Evolutionary conservation across 257 asterid genomes (phyloP).

Genomic region (Solanum raphanifolium): DNA sequence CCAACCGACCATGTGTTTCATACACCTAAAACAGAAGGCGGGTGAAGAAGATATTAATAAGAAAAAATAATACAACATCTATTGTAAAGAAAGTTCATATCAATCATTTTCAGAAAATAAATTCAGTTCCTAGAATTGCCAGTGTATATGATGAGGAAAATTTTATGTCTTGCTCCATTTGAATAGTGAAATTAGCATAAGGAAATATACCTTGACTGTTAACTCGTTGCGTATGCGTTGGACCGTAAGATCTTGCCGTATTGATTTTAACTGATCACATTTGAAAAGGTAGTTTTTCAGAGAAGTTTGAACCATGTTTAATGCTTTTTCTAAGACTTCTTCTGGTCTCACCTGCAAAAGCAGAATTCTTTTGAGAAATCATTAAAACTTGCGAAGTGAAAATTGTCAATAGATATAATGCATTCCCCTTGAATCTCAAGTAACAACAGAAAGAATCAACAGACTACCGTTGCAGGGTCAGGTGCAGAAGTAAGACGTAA

Average conservation of each 20-base stretch:
- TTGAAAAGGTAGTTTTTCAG: constrained; percentile 82
- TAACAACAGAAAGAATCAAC: constrained; percentile 7
- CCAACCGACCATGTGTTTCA: constrained; percentile 95
- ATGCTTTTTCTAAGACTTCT: constrained; percentile 89
- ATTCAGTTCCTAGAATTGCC: background rate
- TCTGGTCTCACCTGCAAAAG: constrained; percentile 92
- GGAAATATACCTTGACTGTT: constrained; percentile 66
- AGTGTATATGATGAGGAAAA: background rate
- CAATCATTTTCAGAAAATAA: background rate
- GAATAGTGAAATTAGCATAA: constrained; percentile 4
- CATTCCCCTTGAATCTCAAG: constrained; percentile 1
- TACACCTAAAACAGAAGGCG: constrained; percentile 58
- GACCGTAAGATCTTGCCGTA: constrained; percentile 96
- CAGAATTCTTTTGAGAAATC: constrained; percentile 5
- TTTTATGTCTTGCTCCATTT: background rate
- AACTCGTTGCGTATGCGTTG: constrained; percentile 87
- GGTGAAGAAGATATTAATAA: background rate
- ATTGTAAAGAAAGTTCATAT: background rate
- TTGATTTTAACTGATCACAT: constrained; percentile 98
- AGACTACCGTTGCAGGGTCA: constrained; percentile 86
- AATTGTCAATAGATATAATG: background rate
- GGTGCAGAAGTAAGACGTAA: constrained; percentile 99
- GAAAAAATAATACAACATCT: background rate
- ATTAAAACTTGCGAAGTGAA: background rate
- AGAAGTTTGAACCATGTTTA: constrained; percentile 79